These are phyloP conservation scores for Diplodia intermedia DNA, from an alignment of 2,329 filamentous ascomycete genomes.

Conservation along the genomic window DNA sequence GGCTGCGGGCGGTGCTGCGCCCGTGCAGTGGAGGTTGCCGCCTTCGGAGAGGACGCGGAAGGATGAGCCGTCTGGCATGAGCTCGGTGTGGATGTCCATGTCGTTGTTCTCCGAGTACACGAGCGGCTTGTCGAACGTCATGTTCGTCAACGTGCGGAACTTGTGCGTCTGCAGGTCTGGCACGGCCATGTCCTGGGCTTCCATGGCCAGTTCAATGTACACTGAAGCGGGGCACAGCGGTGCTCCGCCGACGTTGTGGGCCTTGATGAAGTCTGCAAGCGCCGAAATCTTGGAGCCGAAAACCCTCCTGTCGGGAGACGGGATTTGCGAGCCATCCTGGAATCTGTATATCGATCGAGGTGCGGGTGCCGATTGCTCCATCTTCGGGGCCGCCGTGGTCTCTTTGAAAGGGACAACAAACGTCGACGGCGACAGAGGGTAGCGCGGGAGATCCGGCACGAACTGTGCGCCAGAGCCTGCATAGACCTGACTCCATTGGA, in stretches of 20 bases:
- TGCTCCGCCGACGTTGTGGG: slow-evolving; percentile 28
- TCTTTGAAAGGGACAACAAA: slow-evolving; percentile 27
- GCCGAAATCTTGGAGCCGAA: slow-evolving; percentile 10
- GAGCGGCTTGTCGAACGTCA: slow-evolving; percentile 26
- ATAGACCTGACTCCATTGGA: background rate
- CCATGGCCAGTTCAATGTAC: slow-evolving; percentile 26
- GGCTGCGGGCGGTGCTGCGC: background rate
- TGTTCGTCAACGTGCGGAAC: slow-evolving; percentile 14
- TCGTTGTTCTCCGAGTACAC: slow-evolving; percentile 16
- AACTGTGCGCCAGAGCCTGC: background rate
- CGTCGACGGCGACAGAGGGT: slow-evolving; percentile 13
- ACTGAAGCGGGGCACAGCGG: slow-evolving; percentile 31
- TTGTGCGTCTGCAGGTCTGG: background rate
- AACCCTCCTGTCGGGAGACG: background rate
- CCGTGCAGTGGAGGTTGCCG: slow-evolving; percentile 20
- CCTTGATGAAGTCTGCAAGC: slow-evolving; percentile 29
- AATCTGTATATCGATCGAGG: background rate
- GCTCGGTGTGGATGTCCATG: background rate
- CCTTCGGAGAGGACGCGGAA: slow-evolving; percentile 24
- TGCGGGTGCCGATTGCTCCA: background rate
- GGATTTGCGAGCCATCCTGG: background rate
- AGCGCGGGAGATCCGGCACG: slow-evolving; percentile 12
- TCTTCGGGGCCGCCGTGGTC: too few relatives aligned
- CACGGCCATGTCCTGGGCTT: background rate
- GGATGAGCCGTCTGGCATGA: background rate